These are phyloP conservation scores for Clitoria ternatea DNA, from an alignment of 306 rosid species.

Conservation along the genomic window DNA sequence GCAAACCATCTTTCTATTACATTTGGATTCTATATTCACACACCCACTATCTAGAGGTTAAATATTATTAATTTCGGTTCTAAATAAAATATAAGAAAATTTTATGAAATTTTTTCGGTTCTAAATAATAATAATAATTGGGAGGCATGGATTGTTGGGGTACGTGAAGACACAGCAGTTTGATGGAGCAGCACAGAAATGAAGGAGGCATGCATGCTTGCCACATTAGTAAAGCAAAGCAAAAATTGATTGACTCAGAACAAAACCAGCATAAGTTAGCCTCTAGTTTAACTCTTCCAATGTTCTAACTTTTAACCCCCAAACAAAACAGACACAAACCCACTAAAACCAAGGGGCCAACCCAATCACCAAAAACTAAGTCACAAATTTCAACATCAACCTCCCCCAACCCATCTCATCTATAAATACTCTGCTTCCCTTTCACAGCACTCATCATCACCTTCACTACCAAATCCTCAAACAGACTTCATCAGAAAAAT, in stretches of 20 bases:
- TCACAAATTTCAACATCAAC: conserved; percentile 24
- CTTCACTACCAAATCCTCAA: background rate
- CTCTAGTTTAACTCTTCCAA: conserved; percentile 43
- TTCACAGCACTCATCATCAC: conserved; percentile 6
- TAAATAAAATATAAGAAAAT: no score
- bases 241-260: background rate
- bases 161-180: background rate
- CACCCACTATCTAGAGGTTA: no score
- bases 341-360: conserved; percentile 47
- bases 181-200: background rate
- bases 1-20: no score
- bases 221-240: background rate
- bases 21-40: no score
- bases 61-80: no score
- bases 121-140: no score
- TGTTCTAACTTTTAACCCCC: conserved; percentile 36
- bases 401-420: background rate
- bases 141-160: background rate
- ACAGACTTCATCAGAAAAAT: background rate
- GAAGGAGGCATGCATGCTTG: no score
- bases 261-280: conserved; percentile 32
- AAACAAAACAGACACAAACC: conserved; percentile 1
- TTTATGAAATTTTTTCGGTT: no score
- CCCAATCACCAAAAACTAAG: background rate
- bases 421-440: conserved; percentile 34